Evolutionary conservation across 192 early-diverging fungal genomes (phyloP), one percentile per base, ranked within the genome.

Genomic region (Coemansia aciculifera): DNA sequence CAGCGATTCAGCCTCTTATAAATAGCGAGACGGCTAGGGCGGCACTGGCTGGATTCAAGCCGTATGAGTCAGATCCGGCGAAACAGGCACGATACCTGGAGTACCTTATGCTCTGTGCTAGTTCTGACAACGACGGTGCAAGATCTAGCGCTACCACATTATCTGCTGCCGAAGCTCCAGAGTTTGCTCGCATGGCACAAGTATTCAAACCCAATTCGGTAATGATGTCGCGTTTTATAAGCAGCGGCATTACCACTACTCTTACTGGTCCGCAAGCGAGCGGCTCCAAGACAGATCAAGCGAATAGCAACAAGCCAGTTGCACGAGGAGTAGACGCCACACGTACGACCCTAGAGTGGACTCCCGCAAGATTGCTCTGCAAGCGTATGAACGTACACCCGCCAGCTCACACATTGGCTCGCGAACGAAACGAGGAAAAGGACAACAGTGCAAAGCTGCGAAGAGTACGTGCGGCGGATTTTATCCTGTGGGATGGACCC

Each of bases 321-420:
- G 32, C 59, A n/a, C 34, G 17, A 11, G 39, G 37, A 39, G 37
- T 40, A 21, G 21, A 34, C 2, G 49, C 65, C 10, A 19, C 12
- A 7, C 69, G 75, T 3, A 72, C 66, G n/a, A 46, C 59, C 1
- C 31, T 48, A 15, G 70, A 72, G 19, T 77, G 75, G 75, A 62
- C 62, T 19, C 75, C 75, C 0, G 67, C 69, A 4, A 66, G 27
- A 37, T 37, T 77, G 10, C 62, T 77, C 7, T 77, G 75, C 61
- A 77, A 72, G 70, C 75, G 75, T 46, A 72, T 77, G 69, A 59
- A 59, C 11, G 34, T 77, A 32, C 36, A 24, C 15, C 69, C 66
- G 3, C 75, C 75, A 2, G 44, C 62, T 8, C 49, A 63, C 9
- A 19, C 74, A 9, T 9, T 39, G 32, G 59, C 37, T 38, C 12